Evolutionary conservation across 495 filamentous ascomycete species (phyloP).

Genomic region (Penicillium fimorum): DNA sequence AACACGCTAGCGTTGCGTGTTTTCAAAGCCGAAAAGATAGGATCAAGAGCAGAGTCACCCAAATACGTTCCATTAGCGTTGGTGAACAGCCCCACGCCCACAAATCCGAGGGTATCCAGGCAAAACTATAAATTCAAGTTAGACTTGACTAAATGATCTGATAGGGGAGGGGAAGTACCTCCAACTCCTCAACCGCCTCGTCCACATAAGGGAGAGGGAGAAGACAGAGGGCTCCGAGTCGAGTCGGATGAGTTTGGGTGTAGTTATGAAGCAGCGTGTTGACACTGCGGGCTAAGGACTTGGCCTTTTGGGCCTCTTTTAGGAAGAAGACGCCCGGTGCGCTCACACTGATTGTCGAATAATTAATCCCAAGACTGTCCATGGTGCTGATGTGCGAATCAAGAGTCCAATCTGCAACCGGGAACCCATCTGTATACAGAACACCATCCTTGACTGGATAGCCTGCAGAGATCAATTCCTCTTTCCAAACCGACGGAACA

Average conservation of each 20-base stretch:
- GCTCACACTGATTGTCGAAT: conserved; percentile 48
- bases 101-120: conserved; percentile 32
- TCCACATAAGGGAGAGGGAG: conserved; percentile 48
- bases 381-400: conserved; percentile 46
- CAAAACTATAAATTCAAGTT: conserved; percentile 10
- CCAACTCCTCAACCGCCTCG: conserved; percentile 40
- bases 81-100: conserved; percentile 48
- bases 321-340: conserved; percentile 47
- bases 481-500: conserved; percentile 29
- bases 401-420: conserved; percentile 37
- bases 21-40: conserved; percentile 38
- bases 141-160: neutral
- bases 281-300: conserved; percentile 23
- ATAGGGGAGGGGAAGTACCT: conserved; percentile 23
- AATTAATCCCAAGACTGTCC: conserved; percentile 39
- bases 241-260: conserved; percentile 32
- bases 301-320: conserved; percentile 23
- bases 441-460: conserved; percentile 37
- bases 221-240: conserved; percentile 50
- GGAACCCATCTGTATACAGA: conserved; percentile 14
- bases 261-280: conserved; percentile 35
- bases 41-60: conserved; percentile 42
- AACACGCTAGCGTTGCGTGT: conserved; percentile 41
- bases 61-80: conserved; percentile 50
- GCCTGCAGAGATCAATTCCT: conserved; percentile 29